A percentile compares a stretch with the other conserved stretches of the same genome.
Conservation (phyloP, 257 asterid genomes). For the Voacanga thouarsii region DNA sequence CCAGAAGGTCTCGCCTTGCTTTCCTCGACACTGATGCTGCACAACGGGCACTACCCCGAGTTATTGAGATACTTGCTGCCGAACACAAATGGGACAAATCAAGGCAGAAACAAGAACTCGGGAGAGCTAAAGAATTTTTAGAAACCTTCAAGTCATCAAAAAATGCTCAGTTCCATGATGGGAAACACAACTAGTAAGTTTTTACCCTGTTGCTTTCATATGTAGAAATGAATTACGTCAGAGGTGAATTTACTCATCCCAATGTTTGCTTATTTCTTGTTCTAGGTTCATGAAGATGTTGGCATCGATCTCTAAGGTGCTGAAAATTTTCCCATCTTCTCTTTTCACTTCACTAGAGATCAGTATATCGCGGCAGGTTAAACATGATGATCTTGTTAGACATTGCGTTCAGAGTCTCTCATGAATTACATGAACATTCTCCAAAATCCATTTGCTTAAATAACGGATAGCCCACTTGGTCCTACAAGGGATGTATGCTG, state of each 20-base stretch:
- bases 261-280: background rate
- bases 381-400: background rate
- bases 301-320: background rate
- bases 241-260: background rate
- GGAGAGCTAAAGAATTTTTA: conserved; percentile 61
- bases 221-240: background rate
- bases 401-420: background rate
- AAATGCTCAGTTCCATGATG: conserved; percentile 90
- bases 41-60: conserved; percentile 68
- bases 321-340: conserved; percentile 13
- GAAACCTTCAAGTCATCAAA: conserved; percentile 91
- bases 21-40: conserved; percentile 98
- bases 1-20: conserved; percentile 95
- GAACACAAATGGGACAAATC: conserved; percentile 92
- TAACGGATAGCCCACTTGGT: background rate
- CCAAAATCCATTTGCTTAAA: background rate
- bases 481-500: background rate
- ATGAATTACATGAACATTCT: background rate
- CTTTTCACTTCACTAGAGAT: background rate
- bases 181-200: conserved; percentile 67
- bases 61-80: conserved; percentile 68
- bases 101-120: conserved; percentile 60
- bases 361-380: background rate
- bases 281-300: conserved; percentile 32
- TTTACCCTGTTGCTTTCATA: background rate